Conservation (phyloP, 2,329 filamentous ascomycete species). For the Bipolaris bicolor region DNA sequence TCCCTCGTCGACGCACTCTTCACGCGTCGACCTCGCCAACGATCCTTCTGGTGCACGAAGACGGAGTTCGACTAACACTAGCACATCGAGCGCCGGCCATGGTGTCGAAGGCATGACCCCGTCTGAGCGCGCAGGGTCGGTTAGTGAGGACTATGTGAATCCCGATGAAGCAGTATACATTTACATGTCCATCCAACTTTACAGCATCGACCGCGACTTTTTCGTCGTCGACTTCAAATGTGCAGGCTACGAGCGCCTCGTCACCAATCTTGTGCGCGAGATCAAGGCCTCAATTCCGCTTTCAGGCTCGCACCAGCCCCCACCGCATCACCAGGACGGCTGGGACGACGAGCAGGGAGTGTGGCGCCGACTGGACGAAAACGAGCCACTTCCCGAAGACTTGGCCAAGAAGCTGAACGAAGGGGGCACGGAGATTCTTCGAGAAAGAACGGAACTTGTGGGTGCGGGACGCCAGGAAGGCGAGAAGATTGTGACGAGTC, state of each 20-base stretch:
- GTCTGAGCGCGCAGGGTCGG: slow-evolving; percentile 21
- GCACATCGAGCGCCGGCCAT: slow-evolving; percentile 34
- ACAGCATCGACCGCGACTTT: slow-evolving; percentile 79
- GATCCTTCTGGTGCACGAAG: slow-evolving; percentile 34
- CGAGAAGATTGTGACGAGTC: slow-evolving; percentile 93
- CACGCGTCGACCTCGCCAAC: slow-evolving; percentile 54
- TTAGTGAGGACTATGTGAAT: slow-evolving; percentile 44
- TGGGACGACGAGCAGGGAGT: slow-evolving; percentile 46
- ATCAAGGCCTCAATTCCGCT: slow-evolving; percentile 38
- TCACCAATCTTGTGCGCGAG: slow-evolving; percentile 53
- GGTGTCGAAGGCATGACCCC: slow-evolving; percentile 37
- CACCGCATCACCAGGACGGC: slow-evolving; percentile 35
- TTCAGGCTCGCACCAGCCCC: slow-evolving; percentile 23
- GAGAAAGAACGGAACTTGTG: slow-evolving; percentile 50
- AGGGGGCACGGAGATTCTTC: slow-evolving; percentile 45
- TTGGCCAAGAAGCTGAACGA: slow-evolving; percentile 36
- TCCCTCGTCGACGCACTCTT: slow-evolving; percentile 58
- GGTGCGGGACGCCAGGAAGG: slow-evolving; percentile 64
- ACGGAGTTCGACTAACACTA: slow-evolving; percentile 43
- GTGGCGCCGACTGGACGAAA: slow-evolving; percentile 43
- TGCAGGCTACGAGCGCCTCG: slow-evolving; percentile 92
- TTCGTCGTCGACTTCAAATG: slow-evolving; percentile 99
- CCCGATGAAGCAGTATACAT: slow-evolving; percentile 78
- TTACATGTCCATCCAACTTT: slow-evolving; percentile 81
- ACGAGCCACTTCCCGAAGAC: slow-evolving; percentile 41